Evolutionary conservation across 2,329 filamentous ascomycete species (phyloP), one percentile per base, ranked within the genome.

Genomic region (Macrophomina tecta): DNA sequence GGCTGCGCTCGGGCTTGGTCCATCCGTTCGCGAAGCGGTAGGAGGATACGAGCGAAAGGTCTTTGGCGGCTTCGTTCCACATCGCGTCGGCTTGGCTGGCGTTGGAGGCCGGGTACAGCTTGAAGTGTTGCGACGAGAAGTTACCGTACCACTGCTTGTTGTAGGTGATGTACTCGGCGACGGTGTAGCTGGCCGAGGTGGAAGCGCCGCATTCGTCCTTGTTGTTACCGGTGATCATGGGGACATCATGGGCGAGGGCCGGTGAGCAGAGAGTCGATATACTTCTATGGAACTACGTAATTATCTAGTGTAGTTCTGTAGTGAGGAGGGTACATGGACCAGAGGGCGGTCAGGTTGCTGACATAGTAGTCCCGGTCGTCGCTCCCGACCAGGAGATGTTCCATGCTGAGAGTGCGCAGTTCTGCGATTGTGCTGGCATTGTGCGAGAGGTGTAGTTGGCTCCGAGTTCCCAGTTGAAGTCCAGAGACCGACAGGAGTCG

Each of bases 171-270:
- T 73, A 76, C 8, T 70, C 67, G 16, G 64, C 60, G 9, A 74
- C 46, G 9, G 70, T 71, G 62, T 58, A 73, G 46, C 68, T 70
- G 1, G 72, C 69, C 16, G 68, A 68, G n/a, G 71, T 72, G 42
- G 38, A 67, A 1, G 72, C 71, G 16, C 75, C 73, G 36, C 67
- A 71, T 67, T 77, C 74, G 32, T 77, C 75, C 45, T 34, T 69
- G 55, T 70, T 76, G 68, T 76, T 75, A 28, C 74, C 74, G 1
- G 75, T 76, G 12, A 77, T 64, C n/a, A 76, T 64, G 23, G 73
- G 72, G 2, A 77, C 71, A 48, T 77, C 67, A 40, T 75, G 69
- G 9, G 71, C 72, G 1, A 70, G 52, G 52, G 36, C 73, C 73
- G 2, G 72, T 58, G 23, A 67, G 28, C 3, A 76, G 68, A 1